Base-by-base conservation (phyloP, 768 basidiomycete species). In the Lentinus tigrinus region DNA sequence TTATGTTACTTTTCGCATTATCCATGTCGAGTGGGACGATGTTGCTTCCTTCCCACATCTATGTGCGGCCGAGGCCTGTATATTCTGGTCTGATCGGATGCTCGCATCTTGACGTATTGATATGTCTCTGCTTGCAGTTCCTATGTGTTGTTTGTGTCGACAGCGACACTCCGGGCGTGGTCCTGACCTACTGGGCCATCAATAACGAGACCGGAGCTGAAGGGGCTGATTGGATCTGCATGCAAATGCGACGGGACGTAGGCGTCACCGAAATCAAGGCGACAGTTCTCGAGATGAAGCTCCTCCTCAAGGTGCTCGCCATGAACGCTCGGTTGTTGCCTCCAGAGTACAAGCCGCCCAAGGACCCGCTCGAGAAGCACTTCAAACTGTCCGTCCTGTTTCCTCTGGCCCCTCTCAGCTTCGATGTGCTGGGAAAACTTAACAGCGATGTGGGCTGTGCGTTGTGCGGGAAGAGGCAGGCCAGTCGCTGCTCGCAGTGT, bases 401-500 rank as follows among this genome's bases (percentile, higher is more conserved):
- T n/a, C 77, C 75, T 6, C 63, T 77, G 8, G 72, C 70, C 4
- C 72, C 72, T 1, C 57, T 77, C 11, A 63, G 50, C 26, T 71
- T 73, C 68, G 64, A 67, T 14, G 73, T 73, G 26, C 48, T 77
- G 27, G 76, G 74, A 3, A 73, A 67, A 48, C 61, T 78, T 13
- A 74, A 69, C 28, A 65, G 56, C 36, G 68, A 70, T 24, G 24
- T 63, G 37, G 77, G 77, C 8, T 79, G 77, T 47, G 72, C 69
- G n/a, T 61, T 77, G 1, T 80, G 78, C 53, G 76, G 77, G 3
- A 70, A 73, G 47, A 67, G 61, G 52, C 69, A 67, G 8, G 61
- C 60, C 36, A 72, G 67, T 31, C 65, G 70, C 36, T 80, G 78
- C 58, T 53, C 68, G 3, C 69, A 69, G 43, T 78, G 77, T 47